Conservation (phyloP, 1,284 basidiomycete genomes). For the Trametes sp. region DNA sequence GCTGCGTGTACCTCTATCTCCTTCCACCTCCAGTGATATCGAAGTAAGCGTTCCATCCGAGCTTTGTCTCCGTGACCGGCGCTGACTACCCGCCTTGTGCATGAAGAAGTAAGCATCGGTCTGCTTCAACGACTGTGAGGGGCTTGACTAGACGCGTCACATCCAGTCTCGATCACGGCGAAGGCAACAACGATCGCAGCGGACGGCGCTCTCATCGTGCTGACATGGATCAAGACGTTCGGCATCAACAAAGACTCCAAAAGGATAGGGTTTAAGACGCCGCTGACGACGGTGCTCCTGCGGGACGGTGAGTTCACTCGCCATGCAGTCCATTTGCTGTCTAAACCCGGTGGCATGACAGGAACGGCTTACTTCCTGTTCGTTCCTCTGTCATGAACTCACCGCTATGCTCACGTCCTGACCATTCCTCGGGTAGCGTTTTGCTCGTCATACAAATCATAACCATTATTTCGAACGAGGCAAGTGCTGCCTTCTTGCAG, state of each 20-base stretch:
- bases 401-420: neutral
- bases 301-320: constrained; percentile 19
- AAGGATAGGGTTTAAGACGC: constrained; percentile 5
- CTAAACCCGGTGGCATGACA: neutral
- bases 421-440: neutral
- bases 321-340: too few relatives aligned
- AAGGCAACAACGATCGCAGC: constrained; percentile 15
- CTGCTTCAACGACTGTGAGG: neutral
- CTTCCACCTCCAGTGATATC: neutral
- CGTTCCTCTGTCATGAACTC: neutral
- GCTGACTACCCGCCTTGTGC: neutral
- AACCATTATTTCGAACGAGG: constrained; percentile 15
- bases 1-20: neutral
- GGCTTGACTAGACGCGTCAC: neutral
- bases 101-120: neutral
- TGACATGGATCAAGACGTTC: constrained; percentile 24
- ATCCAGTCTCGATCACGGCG: constrained; percentile 11
- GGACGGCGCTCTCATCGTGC: constrained; percentile 16
- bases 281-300: constrained; percentile 18
- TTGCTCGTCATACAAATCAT: constrained; percentile 16
- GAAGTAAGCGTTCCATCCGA: neutral
- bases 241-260: constrained; percentile 5
- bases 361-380: constrained; percentile 26
- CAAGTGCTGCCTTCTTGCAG: neutral
- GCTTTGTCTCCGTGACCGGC: neutral